Evolutionary conservation across 352 stramenopile genomes (phyloP), one percentile per base, ranked within the genome.

Genomic region (Phytophthora cactorum): DNA sequence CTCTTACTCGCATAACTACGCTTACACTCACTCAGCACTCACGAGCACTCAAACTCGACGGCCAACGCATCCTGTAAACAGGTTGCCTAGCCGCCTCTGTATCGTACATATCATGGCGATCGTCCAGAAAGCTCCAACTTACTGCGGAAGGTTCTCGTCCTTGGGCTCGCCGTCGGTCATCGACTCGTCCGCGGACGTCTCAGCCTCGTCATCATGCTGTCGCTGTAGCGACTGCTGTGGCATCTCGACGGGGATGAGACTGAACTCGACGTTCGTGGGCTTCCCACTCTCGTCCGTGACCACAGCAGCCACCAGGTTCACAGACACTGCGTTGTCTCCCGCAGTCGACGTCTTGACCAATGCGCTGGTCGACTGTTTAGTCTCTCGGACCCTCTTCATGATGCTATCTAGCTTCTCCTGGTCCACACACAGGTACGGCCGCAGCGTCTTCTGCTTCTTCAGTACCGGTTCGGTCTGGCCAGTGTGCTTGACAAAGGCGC

Each of bases 391-490:
- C 29, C 75, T 77, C 36, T 76, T 74, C 41, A 88, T 77, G 36
- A 88, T 74, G 43, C 55, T 43, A 60, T 84, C 73, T 44, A 90
- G 65, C 62, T 84, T 66, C 22, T 63, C 50, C 27, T 74, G 31
- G 58, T 92, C 80, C 0, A 62, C 68, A 61, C 82, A 85, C 52
- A 92, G 54, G 59, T 76, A 90, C 36, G 72, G 39, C 25, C 74
- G 69, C 41, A 92, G 38, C 15, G 72, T 74, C 46, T 89, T 79
- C 66, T 90, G 82, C 68, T 85, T 89, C 76, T 89, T 84, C n/a
- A 81, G 55, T 29, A 68, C 66, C 0, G 77, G 64, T 45, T 88
- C 77, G 5, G 71, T 68, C 47, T 86, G 64, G 0, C 81, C 81
- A 1, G 81, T 77, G 71, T 74, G 68, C 51, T 78, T 67, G 27